Evolutionary conservation across 176 grass and related monocot species (phyloP), one percentile per base, ranked within the genome.

Genomic region (Aegilops tauschii): DNA sequence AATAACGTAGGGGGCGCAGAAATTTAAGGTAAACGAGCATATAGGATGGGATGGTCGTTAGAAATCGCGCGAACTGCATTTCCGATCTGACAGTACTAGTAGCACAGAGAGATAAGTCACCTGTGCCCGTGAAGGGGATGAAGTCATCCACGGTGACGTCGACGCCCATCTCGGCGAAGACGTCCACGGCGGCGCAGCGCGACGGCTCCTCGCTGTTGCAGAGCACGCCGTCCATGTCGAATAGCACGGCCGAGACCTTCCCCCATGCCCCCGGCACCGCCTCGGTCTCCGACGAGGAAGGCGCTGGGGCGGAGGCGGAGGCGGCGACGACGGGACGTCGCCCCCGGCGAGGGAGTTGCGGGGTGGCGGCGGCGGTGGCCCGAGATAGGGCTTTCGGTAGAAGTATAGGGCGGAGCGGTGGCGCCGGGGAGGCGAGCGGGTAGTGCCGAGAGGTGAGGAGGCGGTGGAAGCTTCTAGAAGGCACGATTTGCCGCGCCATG

Each of bases 171-270:
- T 94, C 97, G 18, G 97, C 87, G 83, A 96, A 99, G 50, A 99
- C 77, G 44, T 94, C 94, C 8, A 99, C 97, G 50, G 71, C 97
- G 47, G 97, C 97, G 62, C 86, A 80, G 29, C 89, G 86, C 61
- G 97, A 99, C 3, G 90, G 88, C 87, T 96, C 97, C 89, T 96
- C 94, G 74, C 97, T 99, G 85, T 99, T 83, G 88, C 97, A 99
- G 62, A 99, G 92, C 44, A 96, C 97, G 80, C 94, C 92, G 59
- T 99, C 97, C 92, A 96, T 99, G 67, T 99, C 94, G 76, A 99
- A 99, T 80, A 99, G 90, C 81, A 99, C 92, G 35, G 94, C 97
- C 1, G 94, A 94, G 17, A 99, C 94, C 85, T 94, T 93, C 3
- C 92, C 97, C 97, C 94, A 96, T 10, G 82, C 52, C 27, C 66